These are phyloP conservation scores for Lathyrus aphaca DNA, from an alignment of 306 rosid species.

Conservation along the genomic window DNA sequence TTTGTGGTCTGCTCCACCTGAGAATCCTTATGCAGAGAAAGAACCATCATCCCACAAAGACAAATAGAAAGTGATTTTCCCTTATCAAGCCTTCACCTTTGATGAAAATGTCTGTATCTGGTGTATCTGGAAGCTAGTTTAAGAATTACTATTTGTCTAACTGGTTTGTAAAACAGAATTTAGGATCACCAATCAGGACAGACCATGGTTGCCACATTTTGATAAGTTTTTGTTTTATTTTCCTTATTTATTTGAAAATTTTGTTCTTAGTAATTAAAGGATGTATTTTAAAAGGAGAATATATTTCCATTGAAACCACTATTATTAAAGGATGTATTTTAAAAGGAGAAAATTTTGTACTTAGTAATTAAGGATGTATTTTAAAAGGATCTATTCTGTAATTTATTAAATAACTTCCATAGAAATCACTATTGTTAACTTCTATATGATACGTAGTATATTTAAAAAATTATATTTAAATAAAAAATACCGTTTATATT, in stretches of 20 bases:
- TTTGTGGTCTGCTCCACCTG: slow-evolving; percentile 73
- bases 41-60: slow-evolving; percentile 49
- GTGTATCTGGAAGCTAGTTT: slow-evolving; percentile 20
- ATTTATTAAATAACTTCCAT: no score
- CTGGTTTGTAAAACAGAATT: slow-evolving; percentile 28
- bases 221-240: slow-evolving; percentile 2
- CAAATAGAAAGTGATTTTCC: slow-evolving; percentile 37
- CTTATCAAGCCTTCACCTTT: slow-evolving; percentile 9
- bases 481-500: no score
- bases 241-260: slow-evolving; percentile 1
- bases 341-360: no score
- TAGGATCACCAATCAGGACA: slow-evolving; percentile 12
- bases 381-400: no score
- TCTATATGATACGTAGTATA: no score
- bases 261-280: not conserved
- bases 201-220: slow-evolving; percentile 15
- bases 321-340: no score
- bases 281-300: slow-evolving; percentile 3
- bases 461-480: no score
- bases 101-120: slow-evolving; percentile 41
- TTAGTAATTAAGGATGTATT: no score
- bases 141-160: slow-evolving; percentile 17
- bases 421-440: no score
- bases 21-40: slow-evolving; percentile 59
- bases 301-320: no score